Conservation (phyloP, 2,329 filamentous ascomycete genomes). For the Keithomyces neogunnii region DNA sequence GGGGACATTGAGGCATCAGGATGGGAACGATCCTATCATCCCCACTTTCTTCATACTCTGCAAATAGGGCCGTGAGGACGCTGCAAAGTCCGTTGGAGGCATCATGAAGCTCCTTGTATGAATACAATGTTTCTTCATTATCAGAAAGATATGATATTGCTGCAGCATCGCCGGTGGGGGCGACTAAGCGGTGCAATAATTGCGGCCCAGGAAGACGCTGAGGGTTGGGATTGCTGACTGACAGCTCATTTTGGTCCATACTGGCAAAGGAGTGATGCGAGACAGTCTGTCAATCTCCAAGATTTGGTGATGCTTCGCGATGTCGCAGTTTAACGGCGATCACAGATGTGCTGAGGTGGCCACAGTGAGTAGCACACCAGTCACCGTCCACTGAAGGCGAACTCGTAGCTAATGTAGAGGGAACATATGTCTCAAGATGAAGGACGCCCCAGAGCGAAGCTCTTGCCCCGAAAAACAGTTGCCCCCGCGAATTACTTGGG, state of each 20-base stretch:
- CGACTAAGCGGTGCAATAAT: conserved; percentile 52
- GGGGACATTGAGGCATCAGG: conserved; percentile 66
- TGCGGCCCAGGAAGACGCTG: conserved; percentile 31
- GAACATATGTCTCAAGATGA: neutral
- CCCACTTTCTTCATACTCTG: conserved; percentile 3
- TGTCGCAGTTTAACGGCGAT: neutral
- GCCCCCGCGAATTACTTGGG: too few species aligned
- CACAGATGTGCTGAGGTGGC: neutral
- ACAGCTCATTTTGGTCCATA: conserved; percentile 25
- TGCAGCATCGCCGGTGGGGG: conserved; percentile 15
- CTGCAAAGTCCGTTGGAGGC: conserved; percentile 47
- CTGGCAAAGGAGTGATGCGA: conserved; percentile 14
- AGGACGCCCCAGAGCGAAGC: too few species aligned
- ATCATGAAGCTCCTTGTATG: conserved; percentile 55
- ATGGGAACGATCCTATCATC: conserved; percentile 58
- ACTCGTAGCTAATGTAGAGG: neutral
- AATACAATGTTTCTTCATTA: conserved; percentile 31
- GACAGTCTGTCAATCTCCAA: neutral
- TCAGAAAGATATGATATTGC: conserved; percentile 25
- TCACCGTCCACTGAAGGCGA: neutral
- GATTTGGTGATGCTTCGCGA: neutral
- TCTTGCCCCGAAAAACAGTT: too few species aligned
- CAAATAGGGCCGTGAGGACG: conserved; percentile 27
- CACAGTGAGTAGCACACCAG: neutral
- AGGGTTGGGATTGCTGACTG: conserved; percentile 38